Conservation (phyloP, 768 basidiomycete species). For the Coprinopsis marcescibilis region DNA sequence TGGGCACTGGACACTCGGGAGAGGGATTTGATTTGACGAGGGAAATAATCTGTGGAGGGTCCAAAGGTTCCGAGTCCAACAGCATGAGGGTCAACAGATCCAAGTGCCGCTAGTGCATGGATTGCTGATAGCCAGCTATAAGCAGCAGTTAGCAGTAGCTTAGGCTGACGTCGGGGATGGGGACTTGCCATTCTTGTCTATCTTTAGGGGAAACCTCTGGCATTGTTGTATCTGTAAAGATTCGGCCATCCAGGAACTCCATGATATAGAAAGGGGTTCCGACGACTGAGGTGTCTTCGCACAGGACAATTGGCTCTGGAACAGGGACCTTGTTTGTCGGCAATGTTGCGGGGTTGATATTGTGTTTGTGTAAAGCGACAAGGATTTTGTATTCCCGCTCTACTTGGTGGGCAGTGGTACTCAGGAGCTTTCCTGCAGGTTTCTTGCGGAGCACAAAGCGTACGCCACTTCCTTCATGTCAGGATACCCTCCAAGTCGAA, state of each 20-base stretch:
- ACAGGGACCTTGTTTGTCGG: constrained; percentile 64
- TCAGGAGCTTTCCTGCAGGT: constrained; percentile 81
- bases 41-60: constrained; percentile 77
- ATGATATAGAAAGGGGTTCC: constrained; percentile 95
- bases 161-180: neutral
- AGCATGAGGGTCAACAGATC: constrained; percentile 53
- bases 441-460: constrained; percentile 90
- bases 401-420: constrained; percentile 89
- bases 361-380: constrained; percentile 69
- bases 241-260: constrained; percentile 92
- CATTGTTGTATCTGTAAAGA: constrained; percentile 85
- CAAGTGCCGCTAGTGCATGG: constrained; percentile 61
- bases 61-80: constrained; percentile 72
- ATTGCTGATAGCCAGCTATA: constrained; percentile 76
- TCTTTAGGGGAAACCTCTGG: constrained; percentile 57
- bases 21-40: constrained; percentile 90
- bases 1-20: constrained; percentile 77
- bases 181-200: constrained; percentile 63
- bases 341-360: constrained; percentile 47
- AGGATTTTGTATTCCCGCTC: constrained; percentile 90
- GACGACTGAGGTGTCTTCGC: constrained; percentile 69
- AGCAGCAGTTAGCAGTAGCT: neutral
- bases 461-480: constrained; percentile 31
- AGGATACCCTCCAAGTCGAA: too few species aligned
- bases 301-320: constrained; percentile 78